phyloP scores from a whole-genome alignment of 257 asterid genomes.

The Euphrasia confusa region DNA sequence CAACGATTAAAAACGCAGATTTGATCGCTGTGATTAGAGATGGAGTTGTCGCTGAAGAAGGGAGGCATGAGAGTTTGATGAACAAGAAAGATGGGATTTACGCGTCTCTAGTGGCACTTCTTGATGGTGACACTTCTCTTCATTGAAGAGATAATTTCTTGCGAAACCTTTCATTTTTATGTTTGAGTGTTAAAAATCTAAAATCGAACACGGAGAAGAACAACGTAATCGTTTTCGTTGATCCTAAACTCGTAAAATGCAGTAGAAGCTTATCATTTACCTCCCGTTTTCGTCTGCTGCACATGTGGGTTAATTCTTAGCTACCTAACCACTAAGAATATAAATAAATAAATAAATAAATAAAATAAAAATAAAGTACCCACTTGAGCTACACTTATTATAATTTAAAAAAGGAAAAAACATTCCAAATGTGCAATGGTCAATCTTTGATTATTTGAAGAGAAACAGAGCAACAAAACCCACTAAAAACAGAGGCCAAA shows the following conservation, averaged over 20 bases:
- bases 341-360: background rate
- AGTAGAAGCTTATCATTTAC: too few relatives aligned
- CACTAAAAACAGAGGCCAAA: slow-evolving; percentile 22
- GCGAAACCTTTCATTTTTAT: background rate
- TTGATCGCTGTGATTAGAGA: slow-evolving; percentile 39
- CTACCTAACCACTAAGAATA: background rate
- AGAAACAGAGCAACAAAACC: slow-evolving; percentile 1
- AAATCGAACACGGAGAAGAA: too few relatives aligned
- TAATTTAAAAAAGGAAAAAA: slow-evolving; percentile 12
- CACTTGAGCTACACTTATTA: slow-evolving; percentile 1
- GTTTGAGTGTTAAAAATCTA: background rate
- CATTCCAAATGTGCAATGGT: background rate
- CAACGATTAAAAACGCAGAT: slow-evolving; percentile 51
- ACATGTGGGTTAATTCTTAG: too few relatives aligned
- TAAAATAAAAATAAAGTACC: background rate
- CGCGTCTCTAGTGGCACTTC: slow-evolving; percentile 42
- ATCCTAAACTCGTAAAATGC: too few relatives aligned
- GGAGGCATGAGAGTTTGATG: slow-evolving; percentile 39
- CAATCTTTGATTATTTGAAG: background rate
- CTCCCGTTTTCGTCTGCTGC: too few relatives aligned
- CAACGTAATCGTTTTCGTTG: too few relatives aligned
- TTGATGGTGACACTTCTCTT: slow-evolving; percentile 19
- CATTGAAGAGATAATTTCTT: background rate
- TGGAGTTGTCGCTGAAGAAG: slow-evolving; percentile 45
- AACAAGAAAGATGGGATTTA: slow-evolving; percentile 35